These are phyloP conservation scores for Chytriomyces confervae DNA, from an alignment of 192 early-diverging fungal genomes.

Conservation along the genomic window DNA sequence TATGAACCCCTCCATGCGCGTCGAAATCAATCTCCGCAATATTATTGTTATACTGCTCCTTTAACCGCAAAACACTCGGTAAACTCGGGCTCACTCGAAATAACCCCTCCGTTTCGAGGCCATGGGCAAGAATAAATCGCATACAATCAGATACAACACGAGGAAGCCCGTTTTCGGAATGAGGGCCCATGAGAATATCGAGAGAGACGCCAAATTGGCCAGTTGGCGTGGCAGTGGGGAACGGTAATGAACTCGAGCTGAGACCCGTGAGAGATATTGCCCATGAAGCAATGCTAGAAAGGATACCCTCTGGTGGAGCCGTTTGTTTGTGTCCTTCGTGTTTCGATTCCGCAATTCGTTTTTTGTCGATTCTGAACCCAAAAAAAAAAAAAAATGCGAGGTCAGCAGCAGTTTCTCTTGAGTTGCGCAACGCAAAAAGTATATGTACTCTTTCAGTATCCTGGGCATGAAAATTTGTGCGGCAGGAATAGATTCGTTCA, in stretches of 20 bases:
- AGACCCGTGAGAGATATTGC: slow-evolving; percentile 12
- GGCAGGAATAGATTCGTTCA: slow-evolving; percentile 71
- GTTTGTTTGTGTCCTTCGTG: not conserved
- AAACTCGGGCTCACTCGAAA: slow-evolving; percentile 86
- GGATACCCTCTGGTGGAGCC: slow-evolving; percentile 2
- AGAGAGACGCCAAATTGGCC: slow-evolving; percentile 76
- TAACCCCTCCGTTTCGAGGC: slow-evolving; percentile 79
- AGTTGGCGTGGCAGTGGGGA: not conserved
- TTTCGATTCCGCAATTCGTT: slow-evolving; percentile 3
- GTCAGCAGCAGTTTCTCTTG: not conserved
- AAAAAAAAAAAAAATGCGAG: not conserved
- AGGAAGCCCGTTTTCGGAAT: slow-evolving; percentile 79
- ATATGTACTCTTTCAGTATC: slow-evolving; percentile 66
- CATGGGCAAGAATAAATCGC: slow-evolving; percentile 69
- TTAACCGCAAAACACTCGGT: slow-evolving; percentile 68
- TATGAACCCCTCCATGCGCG: slow-evolving; percentile 69
- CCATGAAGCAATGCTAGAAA: slow-evolving; percentile 16
- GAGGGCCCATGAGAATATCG: slow-evolving; percentile 74
- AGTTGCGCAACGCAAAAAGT: not conserved
- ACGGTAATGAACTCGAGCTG: not conserved
- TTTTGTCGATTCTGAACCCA: slow-evolving; percentile 31
- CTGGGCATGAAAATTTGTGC: slow-evolving; percentile 79
- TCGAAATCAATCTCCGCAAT: slow-evolving; percentile 34
- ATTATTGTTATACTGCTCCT: slow-evolving; percentile 55
- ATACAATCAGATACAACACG: slow-evolving; percentile 75